Base-by-base conservation (phyloP, 2,329 filamentous ascomycete species). In the Metarhizium album region DNA sequence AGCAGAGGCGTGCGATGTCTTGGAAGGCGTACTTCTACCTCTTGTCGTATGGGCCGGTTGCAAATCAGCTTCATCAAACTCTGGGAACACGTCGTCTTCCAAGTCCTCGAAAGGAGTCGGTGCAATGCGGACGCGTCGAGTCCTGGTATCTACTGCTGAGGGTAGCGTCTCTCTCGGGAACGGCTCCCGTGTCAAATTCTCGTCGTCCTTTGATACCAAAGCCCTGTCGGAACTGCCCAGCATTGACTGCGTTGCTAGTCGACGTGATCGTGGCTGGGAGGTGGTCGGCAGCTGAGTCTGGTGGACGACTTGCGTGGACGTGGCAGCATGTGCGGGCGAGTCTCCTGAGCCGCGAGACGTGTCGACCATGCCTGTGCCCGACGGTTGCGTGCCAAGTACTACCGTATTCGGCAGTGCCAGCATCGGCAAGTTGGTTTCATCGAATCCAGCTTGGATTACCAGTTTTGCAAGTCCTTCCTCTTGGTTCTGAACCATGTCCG, bases 301-400 rank as follows among this genome's bases (percentile, higher is more conserved):
- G 20, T 72, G 68, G 20, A 79, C 70, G 18, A 78, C 67, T 53
- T 80, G 73, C 1, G 73, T 71, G 13, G 65, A 66, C 24, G 62
- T 62, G 37, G 67, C 63, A 1, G 62, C 58, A 16, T 59, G 57
- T 13, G 62, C 33, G 2, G 63, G 61, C 8, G 58, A 61, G n/a
- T 69, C 66, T 43, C 59, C 62, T 4, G 68, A 62, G 22, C 58
- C 60, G 4, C 61, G 59, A 9, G 65, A 62, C 63, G 67, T 64
- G 49, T 66, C 60, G 3, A 62, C 61, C n/a, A 54, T 55, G 31
- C 58, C 56, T n/a, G 55, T 56, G 31, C 60, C 61, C 2, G 58
- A 55, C 4, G 65, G 62, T 49, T 78, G 75, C 1, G 72, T 78
- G 33, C 71, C 70, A 45, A 71, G 65, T 14, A 76, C 70, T 38